phyloP scores from a whole-genome alignment of 2,329 filamentous ascomycete species.

The Emmonsiellopsis sp. region DNA sequence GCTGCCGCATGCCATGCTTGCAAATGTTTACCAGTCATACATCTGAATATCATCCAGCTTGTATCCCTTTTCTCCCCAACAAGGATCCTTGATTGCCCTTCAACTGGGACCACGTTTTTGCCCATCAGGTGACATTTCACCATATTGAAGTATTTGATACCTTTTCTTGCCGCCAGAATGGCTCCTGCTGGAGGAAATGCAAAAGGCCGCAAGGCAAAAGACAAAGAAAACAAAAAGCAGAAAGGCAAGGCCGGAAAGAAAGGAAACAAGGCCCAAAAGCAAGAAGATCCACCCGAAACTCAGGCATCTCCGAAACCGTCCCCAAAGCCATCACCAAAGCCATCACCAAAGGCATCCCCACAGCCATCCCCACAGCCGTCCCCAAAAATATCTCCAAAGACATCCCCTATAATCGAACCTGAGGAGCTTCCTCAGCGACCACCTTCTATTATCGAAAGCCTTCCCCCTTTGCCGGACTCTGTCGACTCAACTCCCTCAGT shows the following conservation, averaged over 20 bases:
- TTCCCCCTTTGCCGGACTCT: slow-evolving; percentile 9
- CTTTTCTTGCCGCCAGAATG: slow-evolving; percentile 2
- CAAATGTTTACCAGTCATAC: slow-evolving; percentile 4
- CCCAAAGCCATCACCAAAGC: not conserved
- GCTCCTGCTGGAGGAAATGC: not conserved
- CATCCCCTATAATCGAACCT: slow-evolving; percentile 1
- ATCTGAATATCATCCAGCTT: not conserved
- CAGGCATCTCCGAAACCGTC: not conserved
- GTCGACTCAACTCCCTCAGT: slow-evolving; percentile 7
- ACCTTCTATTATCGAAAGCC: slow-evolving; percentile 13
- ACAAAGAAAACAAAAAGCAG: slow-evolving; percentile 4
- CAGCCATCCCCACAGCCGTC: not conserved
- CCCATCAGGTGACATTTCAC: slow-evolving; percentile 2
- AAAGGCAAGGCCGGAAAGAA: slow-evolving; percentile 9
- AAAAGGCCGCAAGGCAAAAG: slow-evolving; percentile 6
- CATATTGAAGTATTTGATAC: slow-evolving; percentile 5
- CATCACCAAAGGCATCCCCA: too few species aligned
- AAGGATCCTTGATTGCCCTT: not conserved
- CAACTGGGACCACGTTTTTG: slow-evolving; percentile 3
- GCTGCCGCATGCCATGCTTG: slow-evolving; percentile 2
- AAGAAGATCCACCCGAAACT: not conserved
- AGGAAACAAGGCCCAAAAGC: slow-evolving; percentile 7
- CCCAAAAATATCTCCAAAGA: not conserved
- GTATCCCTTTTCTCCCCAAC: not conserved
- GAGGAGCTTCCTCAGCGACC: slow-evolving; percentile 5